A percentile compares a stretch with the other conserved stretches of the same genome.
These are phyloP conservation scores for Leucoagaricus sp. DNA, from an alignment of 1,284 basidiomycete genomes.

Conservation along the genomic window DNA sequence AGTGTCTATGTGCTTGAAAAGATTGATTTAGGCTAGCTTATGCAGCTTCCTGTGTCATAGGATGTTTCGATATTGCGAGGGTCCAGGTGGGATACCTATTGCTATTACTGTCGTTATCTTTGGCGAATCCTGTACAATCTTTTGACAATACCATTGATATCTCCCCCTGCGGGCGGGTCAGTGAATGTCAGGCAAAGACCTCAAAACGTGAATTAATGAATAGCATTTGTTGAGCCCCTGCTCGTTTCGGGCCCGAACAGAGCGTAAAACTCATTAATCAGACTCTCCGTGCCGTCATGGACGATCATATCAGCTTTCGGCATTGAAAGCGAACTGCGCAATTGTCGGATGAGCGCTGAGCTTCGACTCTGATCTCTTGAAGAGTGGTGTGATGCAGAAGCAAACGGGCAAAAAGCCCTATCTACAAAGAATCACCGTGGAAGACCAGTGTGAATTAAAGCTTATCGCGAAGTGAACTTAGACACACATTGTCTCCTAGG, in stretches of 20 bases:
- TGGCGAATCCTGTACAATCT: background rate
- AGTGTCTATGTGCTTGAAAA: background rate
- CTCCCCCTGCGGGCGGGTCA: background rate
- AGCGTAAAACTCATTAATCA: background rate
- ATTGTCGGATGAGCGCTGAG: too few relatives aligned
- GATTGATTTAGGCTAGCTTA: background rate
- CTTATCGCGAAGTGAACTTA: background rate
- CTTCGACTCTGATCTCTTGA: background rate
- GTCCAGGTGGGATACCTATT: background rate
- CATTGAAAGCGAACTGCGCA: background rate
- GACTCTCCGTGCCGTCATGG: background rate
- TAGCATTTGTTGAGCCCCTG: background rate
- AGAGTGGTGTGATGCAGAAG: background rate
- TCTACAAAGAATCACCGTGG: background rate
- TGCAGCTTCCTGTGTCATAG: background rate
- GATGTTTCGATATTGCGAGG: background rate
- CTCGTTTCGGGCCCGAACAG: background rate
- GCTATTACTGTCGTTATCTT: background rate
- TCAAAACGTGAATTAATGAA: background rate
- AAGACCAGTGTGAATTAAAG: background rate
- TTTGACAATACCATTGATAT: background rate
- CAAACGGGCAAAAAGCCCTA: background rate
- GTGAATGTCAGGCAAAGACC: background rate
- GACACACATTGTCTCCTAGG: background rate
- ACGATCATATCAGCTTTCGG: background rate